Evolutionary conservation across 2,329 filamentous ascomycete species (phyloP), one percentile per base, ranked within the genome.

Genomic region (Ploettnerulaceae sp.): DNA sequence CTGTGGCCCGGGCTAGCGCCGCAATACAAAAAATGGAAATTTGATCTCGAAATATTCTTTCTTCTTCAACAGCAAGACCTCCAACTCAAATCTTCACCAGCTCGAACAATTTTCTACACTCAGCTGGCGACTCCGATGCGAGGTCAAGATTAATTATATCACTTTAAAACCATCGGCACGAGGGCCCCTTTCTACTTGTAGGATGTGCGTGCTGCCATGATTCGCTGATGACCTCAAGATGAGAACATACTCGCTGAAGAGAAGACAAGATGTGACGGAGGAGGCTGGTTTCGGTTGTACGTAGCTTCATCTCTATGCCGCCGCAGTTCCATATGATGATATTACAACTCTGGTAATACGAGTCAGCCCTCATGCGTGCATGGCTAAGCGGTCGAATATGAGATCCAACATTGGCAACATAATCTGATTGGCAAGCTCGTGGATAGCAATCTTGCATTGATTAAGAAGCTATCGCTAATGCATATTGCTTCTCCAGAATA

Each of bases 81-180:
- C 76, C 75, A 75, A 81, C 75, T 84, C 81, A 84, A 84, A 85
- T 83, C 77, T 81, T 81, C 77, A 76, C 73, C 78, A 77, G 76
- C 72, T 75, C 66, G 73, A 73, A 59, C 55, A 47, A 57, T 58
- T n/a, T n/a, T 64, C 60, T 64, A 70, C 60, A 81, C 75, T 78
- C 75, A 73, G 73, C 77, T 84, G 79, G 73, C 75, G 78, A 83
- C 73, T 84, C 79, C 78, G 79, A 79, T 77, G 76, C 67, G 77
- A 77, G 73, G 83, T 84, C 83, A 70, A 87, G 83, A 88, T 69
- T 44, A 24, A 46, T 39, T 26, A 5, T 66, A 76, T 82, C 77
- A 77, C 79, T 83, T 72, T 84, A 88, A 88, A 88, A 88, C 84
- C 83, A 83, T 87, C 76, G 77, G 81, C 77, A 81, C 79, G 83